Evolutionary conservation across 1,139 yeast species (phyloP).

Genomic region (Candida pseudocylindracea): DNA sequence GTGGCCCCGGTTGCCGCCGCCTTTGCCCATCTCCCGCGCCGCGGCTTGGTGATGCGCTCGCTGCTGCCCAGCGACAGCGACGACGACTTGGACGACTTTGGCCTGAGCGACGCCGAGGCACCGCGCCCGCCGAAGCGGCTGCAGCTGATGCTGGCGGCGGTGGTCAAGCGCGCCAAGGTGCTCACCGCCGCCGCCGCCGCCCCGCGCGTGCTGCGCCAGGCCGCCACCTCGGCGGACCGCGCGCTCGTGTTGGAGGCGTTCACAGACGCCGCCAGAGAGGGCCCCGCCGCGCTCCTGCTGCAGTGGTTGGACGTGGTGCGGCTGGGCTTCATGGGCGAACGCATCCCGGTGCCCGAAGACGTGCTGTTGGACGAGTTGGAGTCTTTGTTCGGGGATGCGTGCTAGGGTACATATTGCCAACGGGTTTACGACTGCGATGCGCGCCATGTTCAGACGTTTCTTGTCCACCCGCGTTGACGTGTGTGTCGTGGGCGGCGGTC

Average conservation of each 20-base stretch:
- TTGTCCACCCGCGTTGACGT: conserved; percentile 22
- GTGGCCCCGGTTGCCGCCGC: conserved; percentile 66
- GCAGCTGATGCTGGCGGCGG: conserved; percentile 23
- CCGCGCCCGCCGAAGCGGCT: conserved; percentile 10
- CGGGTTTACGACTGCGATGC: too few relatives aligned
- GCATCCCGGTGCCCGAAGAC: conserved; percentile 60
- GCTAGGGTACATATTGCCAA: too few relatives aligned
- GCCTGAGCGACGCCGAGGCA: conserved; percentile 19
- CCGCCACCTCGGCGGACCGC: conserved; percentile 1
- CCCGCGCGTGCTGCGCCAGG: conserved; percentile 2
- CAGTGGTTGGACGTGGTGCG: conserved; percentile 53
- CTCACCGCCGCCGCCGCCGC: conserved; percentile 59
- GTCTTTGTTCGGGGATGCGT: conserved; percentile 18
- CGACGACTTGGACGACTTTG: conserved; percentile 19
- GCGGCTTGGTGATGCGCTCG: too few relatives aligned
- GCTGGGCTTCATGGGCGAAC: conserved; percentile 53
- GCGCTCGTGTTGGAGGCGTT: conserved; percentile 2
- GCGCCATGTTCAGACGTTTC: too few relatives aligned
- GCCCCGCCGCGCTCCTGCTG: conserved; percentile 13
- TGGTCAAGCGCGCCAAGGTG: conserved; percentile 25
- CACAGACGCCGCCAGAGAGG: conserved; percentile 1
- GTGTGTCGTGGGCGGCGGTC: conserved; percentile 91
- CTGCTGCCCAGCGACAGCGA: conserved; percentile 4
- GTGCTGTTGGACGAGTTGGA: conserved; percentile 54
- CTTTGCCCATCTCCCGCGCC: conserved; percentile 4